phyloP scores from a whole-genome alignment of 1,284 basidiomycete species.

The Cystobasidium pallidum region DNA sequence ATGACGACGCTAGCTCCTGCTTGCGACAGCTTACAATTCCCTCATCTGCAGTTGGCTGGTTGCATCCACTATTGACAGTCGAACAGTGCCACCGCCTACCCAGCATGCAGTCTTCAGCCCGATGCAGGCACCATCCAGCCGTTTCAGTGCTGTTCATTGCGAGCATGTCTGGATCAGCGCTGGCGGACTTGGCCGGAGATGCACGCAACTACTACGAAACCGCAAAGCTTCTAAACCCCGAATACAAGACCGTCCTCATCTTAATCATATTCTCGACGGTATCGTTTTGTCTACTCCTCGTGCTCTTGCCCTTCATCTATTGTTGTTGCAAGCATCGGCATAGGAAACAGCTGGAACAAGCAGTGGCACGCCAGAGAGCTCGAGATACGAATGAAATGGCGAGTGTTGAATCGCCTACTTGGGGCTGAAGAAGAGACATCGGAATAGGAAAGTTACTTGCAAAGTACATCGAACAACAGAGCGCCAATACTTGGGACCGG shows the following conservation, averaged over 20 bases:
- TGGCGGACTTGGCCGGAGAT: not conserved
- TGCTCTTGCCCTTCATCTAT: not conserved
- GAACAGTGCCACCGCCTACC: not conserved
- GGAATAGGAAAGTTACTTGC: too few species aligned
- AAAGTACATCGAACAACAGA: too few species aligned
- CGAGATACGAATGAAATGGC: not conserved
- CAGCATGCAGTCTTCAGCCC: not conserved
- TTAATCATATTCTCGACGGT: not conserved
- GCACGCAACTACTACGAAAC: slow-evolving; percentile 3
- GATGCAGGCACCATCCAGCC: not conserved
- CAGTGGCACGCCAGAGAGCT: not conserved
- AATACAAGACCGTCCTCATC: not conserved
- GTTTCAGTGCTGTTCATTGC: not conserved
- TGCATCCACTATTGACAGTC: too few species aligned
- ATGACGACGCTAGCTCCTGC: too few species aligned
- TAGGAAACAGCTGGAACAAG: not conserved
- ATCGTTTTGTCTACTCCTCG: not conserved
- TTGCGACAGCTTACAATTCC: too few species aligned
- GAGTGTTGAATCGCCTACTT: not conserved
- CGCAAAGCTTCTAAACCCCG: not conserved
- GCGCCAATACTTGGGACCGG: too few species aligned
- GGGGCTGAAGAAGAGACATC: not conserved
- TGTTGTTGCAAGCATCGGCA: not conserved
- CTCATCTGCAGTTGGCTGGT: too few species aligned
- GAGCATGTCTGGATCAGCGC: not conserved